Conservation (phyloP, 257 asterid species). For the Lavandula angustifolia region DNA sequence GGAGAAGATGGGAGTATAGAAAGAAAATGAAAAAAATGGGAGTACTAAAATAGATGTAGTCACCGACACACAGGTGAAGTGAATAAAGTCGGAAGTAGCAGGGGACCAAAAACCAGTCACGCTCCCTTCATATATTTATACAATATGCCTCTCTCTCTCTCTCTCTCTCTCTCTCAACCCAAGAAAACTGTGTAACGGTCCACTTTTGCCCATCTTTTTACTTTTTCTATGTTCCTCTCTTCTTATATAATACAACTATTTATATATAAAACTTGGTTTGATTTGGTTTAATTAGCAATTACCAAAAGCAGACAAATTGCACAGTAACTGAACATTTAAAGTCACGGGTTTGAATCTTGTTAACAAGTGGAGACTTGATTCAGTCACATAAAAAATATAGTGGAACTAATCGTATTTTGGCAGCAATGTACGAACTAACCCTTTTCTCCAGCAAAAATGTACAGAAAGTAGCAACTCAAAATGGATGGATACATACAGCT, state of each 20-base stretch:
- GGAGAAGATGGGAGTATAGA: too few species aligned
- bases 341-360: too few species aligned
- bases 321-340: too few species aligned
- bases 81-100: background rate
- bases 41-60: background rate
- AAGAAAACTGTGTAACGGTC: slow-evolving; percentile 18
- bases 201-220: background rate
- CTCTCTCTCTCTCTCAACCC: background rate
- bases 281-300: too few species aligned
- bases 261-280: too few species aligned
- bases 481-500: slow-evolving; percentile 20
- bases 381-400: too few species aligned
- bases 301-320: too few species aligned
- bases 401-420: too few species aligned
- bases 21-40: too few species aligned
- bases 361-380: too few species aligned
- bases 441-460: slow-evolving; percentile 14
- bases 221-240: background rate
- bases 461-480: background rate
- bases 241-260: too few species aligned
- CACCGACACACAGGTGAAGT: slow-evolving; percentile 30
- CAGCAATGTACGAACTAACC: background rate
- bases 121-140: background rate
- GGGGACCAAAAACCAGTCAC: background rate
- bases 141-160: too few species aligned